Conservation (phyloP, 176 grass and related monocot genomes). For the Poa pratensis region DNA sequence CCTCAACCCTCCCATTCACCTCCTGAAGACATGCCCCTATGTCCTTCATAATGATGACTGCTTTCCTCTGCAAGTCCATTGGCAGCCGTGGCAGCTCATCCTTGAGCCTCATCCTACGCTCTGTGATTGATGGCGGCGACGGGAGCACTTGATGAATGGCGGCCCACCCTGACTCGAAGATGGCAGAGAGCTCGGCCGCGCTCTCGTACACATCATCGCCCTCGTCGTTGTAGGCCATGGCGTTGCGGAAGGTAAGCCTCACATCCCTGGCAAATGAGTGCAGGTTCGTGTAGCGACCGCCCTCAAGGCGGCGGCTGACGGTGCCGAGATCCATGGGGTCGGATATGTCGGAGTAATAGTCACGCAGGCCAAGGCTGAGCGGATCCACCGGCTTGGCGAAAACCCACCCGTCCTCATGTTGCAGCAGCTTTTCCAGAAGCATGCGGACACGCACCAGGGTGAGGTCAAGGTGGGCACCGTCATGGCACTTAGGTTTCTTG, state of each 20-base stretch:
- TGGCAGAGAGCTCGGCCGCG: conserved; percentile 39
- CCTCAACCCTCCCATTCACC: conserved; percentile 46
- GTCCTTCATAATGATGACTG: conserved; percentile 43
- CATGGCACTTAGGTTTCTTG: background rate
- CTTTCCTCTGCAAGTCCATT: conserved; percentile 38
- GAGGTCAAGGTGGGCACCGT: background rate
- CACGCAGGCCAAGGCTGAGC: conserved; percentile 60
- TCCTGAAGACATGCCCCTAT: conserved; percentile 38
- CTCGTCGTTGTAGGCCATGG: conserved; percentile 60
- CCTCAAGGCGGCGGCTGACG: conserved; percentile 57
- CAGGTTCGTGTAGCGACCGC: conserved; percentile 52
- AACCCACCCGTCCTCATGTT: conserved; percentile 63
- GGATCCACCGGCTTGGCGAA: conserved; percentile 75
- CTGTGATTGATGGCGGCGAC: background rate
- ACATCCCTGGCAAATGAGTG: conserved; percentile 66
- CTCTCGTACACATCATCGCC: conserved; percentile 56
- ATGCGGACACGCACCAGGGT: background rate
- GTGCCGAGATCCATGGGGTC: conserved; percentile 83
- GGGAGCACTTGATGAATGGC: background rate
- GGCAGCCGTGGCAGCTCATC: conserved; percentile 33
- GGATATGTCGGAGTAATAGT: conserved; percentile 66
- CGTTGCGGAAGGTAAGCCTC: conserved; percentile 71
- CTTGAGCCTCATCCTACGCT: conserved; percentile 21
- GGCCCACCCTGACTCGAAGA: conserved; percentile 55
- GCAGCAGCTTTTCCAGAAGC: conserved; percentile 57